Percentiles rank a stretch among this genome's conserved stretches.
Evolutionary conservation across 192 early-diverging fungal species (phyloP).

Genomic region (Backusella parvicylindrica): DNA sequence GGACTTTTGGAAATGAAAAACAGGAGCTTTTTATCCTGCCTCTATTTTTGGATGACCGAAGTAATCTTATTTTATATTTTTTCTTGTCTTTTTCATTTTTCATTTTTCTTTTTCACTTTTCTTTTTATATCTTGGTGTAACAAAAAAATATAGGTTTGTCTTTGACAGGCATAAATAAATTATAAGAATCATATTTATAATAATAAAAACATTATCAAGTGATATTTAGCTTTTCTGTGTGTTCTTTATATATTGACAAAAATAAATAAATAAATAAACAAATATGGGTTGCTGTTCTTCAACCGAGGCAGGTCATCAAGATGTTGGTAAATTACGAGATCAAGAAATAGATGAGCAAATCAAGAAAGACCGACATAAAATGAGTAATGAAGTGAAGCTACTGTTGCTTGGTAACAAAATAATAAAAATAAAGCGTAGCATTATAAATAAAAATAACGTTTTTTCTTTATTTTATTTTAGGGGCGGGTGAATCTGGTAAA

Average conservation of each 20-base stretch:
- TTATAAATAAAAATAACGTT: too few species aligned
- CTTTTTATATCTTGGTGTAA: not conserved
- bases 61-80: not conserved
- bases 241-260: too few species aligned
- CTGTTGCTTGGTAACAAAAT: constrained; percentile 77
- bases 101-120: not conserved
- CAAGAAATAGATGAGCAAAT: constrained; percentile 91
- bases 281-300: constrained; percentile 89
- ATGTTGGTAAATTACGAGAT: constrained; percentile 78
- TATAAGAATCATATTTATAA: not conserved
- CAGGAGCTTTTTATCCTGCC: not conserved
- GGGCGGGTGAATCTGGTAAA: constrained; percentile 96
- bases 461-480: constrained; percentile 33
- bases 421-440: too few species aligned
- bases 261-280: constrained; percentile 20
- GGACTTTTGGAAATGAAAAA: constrained; percentile 21
- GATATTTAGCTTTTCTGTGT: not conserved
- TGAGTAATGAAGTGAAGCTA: constrained; percentile 94
- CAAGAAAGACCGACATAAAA: constrained; percentile 69
- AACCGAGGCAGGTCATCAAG: constrained; percentile 51
- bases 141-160: not conserved
- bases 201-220: not conserved
- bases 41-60: not conserved
- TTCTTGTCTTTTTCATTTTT: not conserved
- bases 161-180: not conserved